Base-by-base conservation (phyloP, 1,284 basidiomycete genomes). In the Agaricales sp. region DNA sequence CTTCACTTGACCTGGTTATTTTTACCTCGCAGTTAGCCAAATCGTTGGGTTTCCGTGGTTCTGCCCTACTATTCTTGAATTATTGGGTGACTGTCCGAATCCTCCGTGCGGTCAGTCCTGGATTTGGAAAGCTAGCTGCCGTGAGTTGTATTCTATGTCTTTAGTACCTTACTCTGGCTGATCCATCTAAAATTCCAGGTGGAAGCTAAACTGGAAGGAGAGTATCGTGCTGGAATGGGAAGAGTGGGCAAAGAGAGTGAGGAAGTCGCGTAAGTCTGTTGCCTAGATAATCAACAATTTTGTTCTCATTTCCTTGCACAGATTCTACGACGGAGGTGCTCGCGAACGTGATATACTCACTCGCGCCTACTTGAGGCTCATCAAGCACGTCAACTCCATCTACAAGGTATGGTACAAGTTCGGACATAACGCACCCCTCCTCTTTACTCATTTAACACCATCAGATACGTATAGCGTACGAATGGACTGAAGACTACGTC, bases 11-110 rank as follows among this genome's bases (percentile, higher is more conserved):
- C 63, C 73, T 98, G 48, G 68, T 95, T 43, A 82, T 99, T 51
- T 99, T 98, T 70, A 96, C 92, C 1, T 87, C 86, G 12, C 94
- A 97, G 60, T 79, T 98, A 6, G 84, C 91, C 0, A 78, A 83
- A 11, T 87, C 87, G 0, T 78, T 99, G 2, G 95, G 95, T 2
- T 70, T 83, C 1, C 76, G 82, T 24, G 87, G 94, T 1, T 91
- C 91, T 0, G 57, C 82, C 1, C 73, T 93, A 11, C 71, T 98
- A 13, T 87, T 91, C 58, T 69, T 74, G 30, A 94, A 92, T 59
- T 97, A 97, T 63, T 87, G 91, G 52, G 66, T 84, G 21, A 97
- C 94, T 0, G 88, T 88, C 2, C 71, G 78, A 58, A 87, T 97
- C 45, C 67, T 98, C 4, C 76, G 84, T 35, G 82, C 83, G 4